phyloP scores from a whole-genome alignment of 202 grass and related monocot species.

The Eragrostis tef region DNA sequence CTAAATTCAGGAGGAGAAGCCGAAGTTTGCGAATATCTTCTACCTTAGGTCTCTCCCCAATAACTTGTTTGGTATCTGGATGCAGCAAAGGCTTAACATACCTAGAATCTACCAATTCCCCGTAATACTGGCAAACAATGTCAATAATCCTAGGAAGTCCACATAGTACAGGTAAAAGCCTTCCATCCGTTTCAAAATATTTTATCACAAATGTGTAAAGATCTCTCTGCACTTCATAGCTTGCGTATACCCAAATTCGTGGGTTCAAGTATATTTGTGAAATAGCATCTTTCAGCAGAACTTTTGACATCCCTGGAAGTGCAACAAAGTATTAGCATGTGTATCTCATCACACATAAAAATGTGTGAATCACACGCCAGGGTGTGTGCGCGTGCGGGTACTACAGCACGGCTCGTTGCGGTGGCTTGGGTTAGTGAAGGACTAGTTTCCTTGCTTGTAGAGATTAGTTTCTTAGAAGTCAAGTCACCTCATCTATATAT shows the following conservation, averaged over 20 bases:
- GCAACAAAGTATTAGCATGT: slow-evolving; percentile 15
- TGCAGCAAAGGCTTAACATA: slow-evolving; percentile 70
- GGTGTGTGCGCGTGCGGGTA: too few relatives aligned
- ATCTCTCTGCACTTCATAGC: slow-evolving; percentile 85
- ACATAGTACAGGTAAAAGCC: slow-evolving; percentile 71
- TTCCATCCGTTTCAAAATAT: slow-evolving; percentile 83
- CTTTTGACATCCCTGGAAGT: slow-evolving; percentile 79
- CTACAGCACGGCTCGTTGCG: too few relatives aligned
- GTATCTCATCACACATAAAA: not conserved
- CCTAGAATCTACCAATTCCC: slow-evolving; percentile 65
- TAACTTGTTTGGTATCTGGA: slow-evolving; percentile 68
- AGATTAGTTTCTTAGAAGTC: too few relatives aligned
- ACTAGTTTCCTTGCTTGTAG: not conserved
- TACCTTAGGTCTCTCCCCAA: slow-evolving; percentile 66
- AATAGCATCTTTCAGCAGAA: slow-evolving; percentile 84
- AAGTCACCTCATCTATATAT: too few relatives aligned
- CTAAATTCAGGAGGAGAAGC: slow-evolving; percentile 86
- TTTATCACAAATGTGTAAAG: slow-evolving; percentile 83
- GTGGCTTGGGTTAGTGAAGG: too few relatives aligned
- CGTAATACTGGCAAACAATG: slow-evolving; percentile 75
- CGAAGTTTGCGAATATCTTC: slow-evolving; percentile 87
- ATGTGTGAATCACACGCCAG: too few relatives aligned
- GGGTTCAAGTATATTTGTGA: slow-evolving; percentile 88
- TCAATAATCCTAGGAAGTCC: slow-evolving; percentile 82
- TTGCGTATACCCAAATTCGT: slow-evolving; percentile 83